Conservation (phyloP, 148 eudicot genomes). For the Arctostaphylos glauca region DNA sequence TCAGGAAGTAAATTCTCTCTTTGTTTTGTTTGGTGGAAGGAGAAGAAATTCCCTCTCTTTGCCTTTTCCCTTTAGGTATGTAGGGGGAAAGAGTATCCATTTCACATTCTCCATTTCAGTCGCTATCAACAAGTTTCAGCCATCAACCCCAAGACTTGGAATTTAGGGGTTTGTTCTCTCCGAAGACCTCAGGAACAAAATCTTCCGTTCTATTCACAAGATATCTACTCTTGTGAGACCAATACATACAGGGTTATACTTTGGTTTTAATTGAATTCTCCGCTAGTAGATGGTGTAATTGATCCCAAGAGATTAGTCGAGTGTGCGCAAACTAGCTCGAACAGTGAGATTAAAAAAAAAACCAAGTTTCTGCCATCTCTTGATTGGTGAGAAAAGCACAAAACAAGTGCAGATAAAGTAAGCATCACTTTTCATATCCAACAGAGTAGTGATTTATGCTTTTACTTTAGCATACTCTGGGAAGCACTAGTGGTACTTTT, state of each 20-base stretch:
- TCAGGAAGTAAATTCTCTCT: neutral
- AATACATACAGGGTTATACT: no score
- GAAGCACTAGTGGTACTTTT: neutral
- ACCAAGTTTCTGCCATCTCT: neutral
- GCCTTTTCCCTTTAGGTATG: neutral
- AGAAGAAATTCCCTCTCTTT: neutral
- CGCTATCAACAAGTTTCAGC: neutral
- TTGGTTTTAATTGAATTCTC: no score
- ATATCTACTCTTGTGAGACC: no score
- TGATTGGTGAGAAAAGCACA: neutral
- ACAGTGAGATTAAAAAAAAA: no score
- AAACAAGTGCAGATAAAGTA: neutral
- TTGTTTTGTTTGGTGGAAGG: neutral
- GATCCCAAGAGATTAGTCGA: no score
- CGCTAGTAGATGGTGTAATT: no score
- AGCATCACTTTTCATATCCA: neutral
- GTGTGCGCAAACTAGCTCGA: no score
- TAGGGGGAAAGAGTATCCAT: neutral
- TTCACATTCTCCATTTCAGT: neutral
- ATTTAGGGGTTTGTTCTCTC: no score
- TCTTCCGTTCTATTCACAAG: no score
- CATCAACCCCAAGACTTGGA: no score
- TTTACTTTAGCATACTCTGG: neutral
- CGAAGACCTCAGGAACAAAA: no score
- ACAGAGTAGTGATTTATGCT: slow-evolving; percentile 5